Base-by-base conservation (phyloP, 2,329 filamentous ascomycete species). In the Byssoonygena ceratinophila region DNA sequence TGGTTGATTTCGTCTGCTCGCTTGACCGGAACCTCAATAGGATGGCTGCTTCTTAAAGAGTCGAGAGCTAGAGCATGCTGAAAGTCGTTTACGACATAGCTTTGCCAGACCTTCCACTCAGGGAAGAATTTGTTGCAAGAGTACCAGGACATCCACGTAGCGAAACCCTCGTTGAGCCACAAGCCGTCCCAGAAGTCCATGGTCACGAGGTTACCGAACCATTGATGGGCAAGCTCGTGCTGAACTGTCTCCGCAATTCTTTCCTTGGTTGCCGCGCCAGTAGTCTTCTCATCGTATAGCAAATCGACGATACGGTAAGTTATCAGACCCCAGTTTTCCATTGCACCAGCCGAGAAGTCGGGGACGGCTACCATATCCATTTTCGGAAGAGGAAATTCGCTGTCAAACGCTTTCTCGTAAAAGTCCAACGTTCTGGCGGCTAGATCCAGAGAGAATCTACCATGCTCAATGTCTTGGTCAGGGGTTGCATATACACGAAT, bases 171-270 rank as follows among this genome's bases (percentile, higher is more conserved):
- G 68, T 97, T 97, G 51, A 97, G 79, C 91, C 91, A 97, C 6
- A 97, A 74, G 51, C 90, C 91, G 69, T 96, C 89, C 91, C 91
- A 97, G 77, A 94, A 96, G 68, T 95, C 89, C 89, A 96, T 96
- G 50, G 91, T 96, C 25, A 96, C 91, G 50, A 96, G 74, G 72
- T 97, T 96, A 57, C 91, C 91, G 64, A 97, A 97, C 91, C 91
- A 97, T 71, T 96, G 91, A 71, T 97, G 91, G 37, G 91, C 91
- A 65, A 97, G 76, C 69, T 97, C 91, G 73, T 97, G 91, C 76
- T 96, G 90, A 25, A 97, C 91, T 37, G 92, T 88, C 69, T 96
- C 91, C 49, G 91, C 91, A 51, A 97, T 87, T 36, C 90, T 83
- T 73, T 96, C 86, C 74, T 94, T 96, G 56, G 84, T 87, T 34